phyloP scores from a whole-genome alignment of 208 protist species.

The Vickermania spadyakhi region DNA sequence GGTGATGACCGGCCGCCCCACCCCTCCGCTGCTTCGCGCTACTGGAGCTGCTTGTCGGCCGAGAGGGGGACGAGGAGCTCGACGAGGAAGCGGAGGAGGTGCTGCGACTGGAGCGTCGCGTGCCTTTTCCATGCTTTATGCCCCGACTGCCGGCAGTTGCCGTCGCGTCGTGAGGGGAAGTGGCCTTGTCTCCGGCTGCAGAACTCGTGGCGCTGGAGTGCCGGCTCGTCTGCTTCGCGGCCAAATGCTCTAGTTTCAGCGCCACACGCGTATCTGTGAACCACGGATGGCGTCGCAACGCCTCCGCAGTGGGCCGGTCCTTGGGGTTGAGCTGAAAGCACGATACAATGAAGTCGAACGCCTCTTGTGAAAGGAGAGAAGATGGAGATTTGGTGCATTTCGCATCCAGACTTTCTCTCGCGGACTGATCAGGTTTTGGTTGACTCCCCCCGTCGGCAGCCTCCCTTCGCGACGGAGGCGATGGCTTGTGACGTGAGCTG shows the following conservation, averaged over 20 bases:
- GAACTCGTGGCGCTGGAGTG: neutral
- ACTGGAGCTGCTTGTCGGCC: neutral
- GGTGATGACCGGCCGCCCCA: neutral
- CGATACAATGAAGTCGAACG: conserved; percentile 30
- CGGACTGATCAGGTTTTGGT: neutral
- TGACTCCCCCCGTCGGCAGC: neutral
- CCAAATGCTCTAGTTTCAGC: conserved; percentile 6
- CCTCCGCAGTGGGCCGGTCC: conserved; percentile 31
- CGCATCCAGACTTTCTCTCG: neutral
- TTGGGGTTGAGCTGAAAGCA: conserved; percentile 43
- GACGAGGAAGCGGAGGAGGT: neutral
- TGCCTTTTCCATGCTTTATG: too few relatives aligned
- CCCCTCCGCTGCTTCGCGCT: neutral
- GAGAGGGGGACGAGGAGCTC: neutral
- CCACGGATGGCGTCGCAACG: conserved; percentile 41
- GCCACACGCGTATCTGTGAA: conserved; percentile 28
- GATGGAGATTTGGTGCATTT: neutral
- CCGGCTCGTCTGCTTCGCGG: neutral
- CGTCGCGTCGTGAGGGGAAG: too few relatives aligned
- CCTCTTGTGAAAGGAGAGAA: conserved; percentile 31
- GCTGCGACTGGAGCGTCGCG: neutral
- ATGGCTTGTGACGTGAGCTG: neutral
- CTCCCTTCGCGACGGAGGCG: neutral
- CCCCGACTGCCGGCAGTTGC: too few relatives aligned
- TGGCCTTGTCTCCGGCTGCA: neutral